phyloP scores from a whole-genome alignment of 2,329 filamentous ascomycete species.

The Neonectria magnoliae region DNA sequence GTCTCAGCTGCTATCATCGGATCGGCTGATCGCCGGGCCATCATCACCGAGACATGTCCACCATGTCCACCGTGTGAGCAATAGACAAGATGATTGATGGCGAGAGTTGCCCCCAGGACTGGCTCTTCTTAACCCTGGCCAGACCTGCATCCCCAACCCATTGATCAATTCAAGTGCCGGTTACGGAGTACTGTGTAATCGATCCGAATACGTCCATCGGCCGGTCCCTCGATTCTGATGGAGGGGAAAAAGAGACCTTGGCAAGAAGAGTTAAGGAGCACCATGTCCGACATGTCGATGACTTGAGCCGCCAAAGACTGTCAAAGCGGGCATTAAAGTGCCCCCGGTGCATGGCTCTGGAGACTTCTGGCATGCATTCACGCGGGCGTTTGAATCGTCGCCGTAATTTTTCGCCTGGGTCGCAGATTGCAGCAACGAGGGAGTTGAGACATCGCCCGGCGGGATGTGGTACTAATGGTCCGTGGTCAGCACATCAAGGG shows the following conservation, averaged over 20 bases:
- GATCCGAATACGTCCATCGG: constrained; percentile 6
- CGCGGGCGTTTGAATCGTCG: constrained; percentile 9
- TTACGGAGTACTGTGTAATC: constrained; percentile 7
- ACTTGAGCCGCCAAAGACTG: background rate
- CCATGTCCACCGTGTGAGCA: constrained; percentile 3
- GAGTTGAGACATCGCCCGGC: constrained; percentile 39
- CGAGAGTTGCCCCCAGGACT: background rate
- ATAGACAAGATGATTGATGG: constrained; percentile 8
- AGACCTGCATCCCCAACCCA: constrained; percentile 6
- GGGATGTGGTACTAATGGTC: constrained; percentile 28
- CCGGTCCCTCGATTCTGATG: too few species aligned
- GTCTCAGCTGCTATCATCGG: constrained; percentile 26
- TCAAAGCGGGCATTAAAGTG: background rate
- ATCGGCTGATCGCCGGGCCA: constrained; percentile 33
- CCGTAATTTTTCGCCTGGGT: background rate
- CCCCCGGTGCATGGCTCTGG: constrained; percentile 1
- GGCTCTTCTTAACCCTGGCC: background rate
- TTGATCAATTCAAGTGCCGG: background rate
- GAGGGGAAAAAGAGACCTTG: background rate
- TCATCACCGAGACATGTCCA: constrained; percentile 34
- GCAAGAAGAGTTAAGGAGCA: background rate
- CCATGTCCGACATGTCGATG: constrained; percentile 7
- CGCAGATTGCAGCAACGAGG: constrained; percentile 39
- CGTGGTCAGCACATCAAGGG: constrained; percentile 25
- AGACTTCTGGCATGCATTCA: constrained; percentile 8